Evolutionary conservation across 257 asterid genomes (phyloP), one percentile per base, ranked within the genome.

Genomic region (Perilla frutescens): DNA sequence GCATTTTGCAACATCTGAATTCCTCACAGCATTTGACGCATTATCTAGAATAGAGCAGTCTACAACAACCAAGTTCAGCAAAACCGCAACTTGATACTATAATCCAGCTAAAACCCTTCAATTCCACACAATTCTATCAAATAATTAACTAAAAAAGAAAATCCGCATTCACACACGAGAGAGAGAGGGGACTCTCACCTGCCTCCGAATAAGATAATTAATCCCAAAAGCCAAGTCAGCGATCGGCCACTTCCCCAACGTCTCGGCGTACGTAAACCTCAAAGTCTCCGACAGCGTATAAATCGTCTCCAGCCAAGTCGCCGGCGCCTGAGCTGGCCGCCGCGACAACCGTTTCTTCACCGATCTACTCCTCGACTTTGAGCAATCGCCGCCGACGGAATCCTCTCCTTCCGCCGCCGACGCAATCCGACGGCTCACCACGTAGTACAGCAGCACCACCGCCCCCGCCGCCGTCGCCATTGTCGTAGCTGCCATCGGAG

Each of bases 311-410:
- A 90, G 65, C 96, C 98, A 90, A 34, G 94, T 90, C 8, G 90
- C 92, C 13, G 96, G 96, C 51, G 98, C 96, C 80, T 87, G 98
- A 82, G 96, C 95, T 68, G 96, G 95, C 84, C 98, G 68, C 75
- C 96, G 84, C 50, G 88, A 81, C 79, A 87, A 53, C 74, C 93
- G 83, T 72, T 81, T 83, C 84, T 81, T 86, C 10, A 60, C 83
- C 78, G 90, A 87, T 87, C 92, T 84, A 68, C 86, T 79, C 80
- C 62, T 78, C 55, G 90, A 79, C 80, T 80, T 79, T 67, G 91
- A 80, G 74, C 71, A 77, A 76, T 86, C 96, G 12, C 78, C 89
- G 13, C 61, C 83, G 54, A 11, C 77, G 14, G 76, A 85, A 50
- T 84, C 87, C 4, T 66, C 89, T 8, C 47, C 87, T 61, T 78